Percentiles rank a stretch among this genome's conserved stretches.
Conservation (phyloP, 1,139 yeast species). For the Yamadazyma triangularis region DNA sequence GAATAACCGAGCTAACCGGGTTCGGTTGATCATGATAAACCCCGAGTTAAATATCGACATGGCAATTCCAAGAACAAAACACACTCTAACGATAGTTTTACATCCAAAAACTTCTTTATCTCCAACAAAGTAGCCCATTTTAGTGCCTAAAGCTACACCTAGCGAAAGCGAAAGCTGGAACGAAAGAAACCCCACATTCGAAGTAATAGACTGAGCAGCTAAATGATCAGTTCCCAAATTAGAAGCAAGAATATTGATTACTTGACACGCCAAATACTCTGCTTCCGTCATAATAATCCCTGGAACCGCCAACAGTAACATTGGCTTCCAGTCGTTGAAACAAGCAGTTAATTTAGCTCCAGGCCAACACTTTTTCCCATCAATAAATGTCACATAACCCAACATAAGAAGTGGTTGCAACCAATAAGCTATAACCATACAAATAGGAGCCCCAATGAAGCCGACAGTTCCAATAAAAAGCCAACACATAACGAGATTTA, state of each 20-base stretch:
- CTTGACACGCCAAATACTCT: constrained; percentile 77
- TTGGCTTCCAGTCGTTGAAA: constrained; percentile 52
- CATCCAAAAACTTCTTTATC: constrained; percentile 39
- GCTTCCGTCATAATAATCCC: constrained; percentile 81
- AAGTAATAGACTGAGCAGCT: constrained; percentile 39
- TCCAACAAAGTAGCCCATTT: constrained; percentile 37
- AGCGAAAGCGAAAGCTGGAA: constrained; percentile 38
- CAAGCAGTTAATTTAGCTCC: constrained; percentile 41
- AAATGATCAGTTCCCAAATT: constrained; percentile 39
- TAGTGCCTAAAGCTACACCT: constrained; percentile 34
- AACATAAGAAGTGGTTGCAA: constrained; percentile 48
- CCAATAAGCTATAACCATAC: constrained; percentile 61
- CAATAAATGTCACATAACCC: constrained; percentile 45
- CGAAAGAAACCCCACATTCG: constrained; percentile 31
- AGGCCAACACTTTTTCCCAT: constrained; percentile 67
- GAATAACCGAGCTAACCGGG: constrained; percentile 20
- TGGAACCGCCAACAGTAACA: constrained; percentile 63
- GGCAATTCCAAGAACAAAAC: constrained; percentile 17
- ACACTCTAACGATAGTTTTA: constrained; percentile 18
- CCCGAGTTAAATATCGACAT: constrained; percentile 24
- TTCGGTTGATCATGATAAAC: constrained; percentile 38
- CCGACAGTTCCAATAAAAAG: constrained; percentile 59
- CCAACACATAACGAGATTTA: constrained; percentile 35
- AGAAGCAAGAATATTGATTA: constrained; percentile 58
- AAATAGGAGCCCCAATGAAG: constrained; percentile 61